Base-by-base conservation (phyloP, 179 eudicot species). In the Dionaea muscipula region DNA sequence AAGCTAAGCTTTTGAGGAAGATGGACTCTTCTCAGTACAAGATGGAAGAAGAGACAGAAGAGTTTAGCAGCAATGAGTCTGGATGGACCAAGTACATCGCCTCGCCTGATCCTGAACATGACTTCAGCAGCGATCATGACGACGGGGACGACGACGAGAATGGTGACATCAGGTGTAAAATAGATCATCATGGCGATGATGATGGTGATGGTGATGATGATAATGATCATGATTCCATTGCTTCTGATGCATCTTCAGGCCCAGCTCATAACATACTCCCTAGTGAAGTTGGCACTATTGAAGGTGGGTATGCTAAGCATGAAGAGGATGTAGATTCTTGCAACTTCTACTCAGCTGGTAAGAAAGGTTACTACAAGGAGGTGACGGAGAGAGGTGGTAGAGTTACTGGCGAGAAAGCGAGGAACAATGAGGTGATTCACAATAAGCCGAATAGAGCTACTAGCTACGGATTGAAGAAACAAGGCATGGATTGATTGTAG, bases 171-270 rank as follows among this genome's bases (percentile, higher is more conserved):
- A 22, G 23, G 18, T 23, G 20, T 35, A 26, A 36, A 26, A 23
- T 15, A 10, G 26, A 23, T 0, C 14, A 44, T 9, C 36, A 44
- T 13, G n/a, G n/a, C n/a, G 65, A 40, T 15, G 41, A 35, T 26
- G 26, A 38, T 26, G 37, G 41, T 31, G 47, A 54, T 20, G 26
- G 46, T 49, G 58, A 39, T 13, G 47, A 39, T 9, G 45, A 58
- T 18, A 72, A 63, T 7, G 68, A 70, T 33, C 67, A 70, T 46
- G 75, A 70, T 12, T 66, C 72, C 6, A 62, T 75, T 60, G 64
- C 69, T 47, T 75, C 79, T 2, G 79, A 75, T 56, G 79, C 79
- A 7, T 67, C 75, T 12, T 70, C 79, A 0, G 72, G 79, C 11
- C 69, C 72, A 2, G 63, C 60, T 40, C 48, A 73, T 55, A 41